These are phyloP conservation scores for Parietichytrium sp. DNA, from an alignment of 108 stramenopile species.

Conservation along the genomic window DNA sequence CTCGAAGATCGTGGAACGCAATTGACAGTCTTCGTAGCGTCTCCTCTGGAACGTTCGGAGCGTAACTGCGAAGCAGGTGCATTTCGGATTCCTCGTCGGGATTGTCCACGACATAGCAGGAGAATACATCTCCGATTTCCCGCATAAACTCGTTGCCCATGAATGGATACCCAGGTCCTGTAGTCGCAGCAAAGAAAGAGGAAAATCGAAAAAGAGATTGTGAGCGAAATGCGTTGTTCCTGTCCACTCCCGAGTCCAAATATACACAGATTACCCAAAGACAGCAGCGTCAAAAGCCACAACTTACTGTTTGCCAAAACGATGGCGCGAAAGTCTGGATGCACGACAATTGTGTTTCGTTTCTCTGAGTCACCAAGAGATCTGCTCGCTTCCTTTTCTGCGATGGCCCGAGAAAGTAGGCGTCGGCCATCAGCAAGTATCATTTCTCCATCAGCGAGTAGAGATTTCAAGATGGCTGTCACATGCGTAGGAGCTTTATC, in stretches of 20 bases:
- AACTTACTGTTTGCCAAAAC: slow-evolving; percentile 81
- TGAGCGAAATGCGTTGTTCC: too few relatives aligned
- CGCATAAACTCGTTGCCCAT: slow-evolving; percentile 78
- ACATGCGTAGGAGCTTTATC: slow-evolving; percentile 89
- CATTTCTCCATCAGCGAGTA: slow-evolving; percentile 83
- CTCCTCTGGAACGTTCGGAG: slow-evolving; percentile 55
- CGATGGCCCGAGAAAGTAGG: slow-evolving; percentile 33
- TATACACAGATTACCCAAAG: too few relatives aligned
- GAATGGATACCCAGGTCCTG: slow-evolving; percentile 84
- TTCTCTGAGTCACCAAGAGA: too few relatives aligned
- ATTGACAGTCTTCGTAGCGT: slow-evolving; percentile 59
- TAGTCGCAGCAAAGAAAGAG: too few relatives aligned
- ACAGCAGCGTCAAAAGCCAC: too few relatives aligned
- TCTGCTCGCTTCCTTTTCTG: not conserved
- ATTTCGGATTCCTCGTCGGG: slow-evolving; percentile 70
- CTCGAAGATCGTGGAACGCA: slow-evolving; percentile 70
- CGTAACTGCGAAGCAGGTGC: slow-evolving; percentile 66
- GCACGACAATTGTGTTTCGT: slow-evolving; percentile 66
- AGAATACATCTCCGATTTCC: slow-evolving; percentile 75
- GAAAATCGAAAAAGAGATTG: too few relatives aligned
- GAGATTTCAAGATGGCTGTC: slow-evolving; percentile 72
- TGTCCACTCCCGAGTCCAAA: too few relatives aligned
- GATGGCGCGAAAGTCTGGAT: slow-evolving; percentile 73
- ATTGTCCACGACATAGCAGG: slow-evolving; percentile 62
- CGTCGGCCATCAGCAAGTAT: slow-evolving; percentile 73